Evolutionary conservation across 139 green algal species (phyloP), one percentile per base, ranked within the genome.

Genomic region (Micractinium sp.): DNA sequence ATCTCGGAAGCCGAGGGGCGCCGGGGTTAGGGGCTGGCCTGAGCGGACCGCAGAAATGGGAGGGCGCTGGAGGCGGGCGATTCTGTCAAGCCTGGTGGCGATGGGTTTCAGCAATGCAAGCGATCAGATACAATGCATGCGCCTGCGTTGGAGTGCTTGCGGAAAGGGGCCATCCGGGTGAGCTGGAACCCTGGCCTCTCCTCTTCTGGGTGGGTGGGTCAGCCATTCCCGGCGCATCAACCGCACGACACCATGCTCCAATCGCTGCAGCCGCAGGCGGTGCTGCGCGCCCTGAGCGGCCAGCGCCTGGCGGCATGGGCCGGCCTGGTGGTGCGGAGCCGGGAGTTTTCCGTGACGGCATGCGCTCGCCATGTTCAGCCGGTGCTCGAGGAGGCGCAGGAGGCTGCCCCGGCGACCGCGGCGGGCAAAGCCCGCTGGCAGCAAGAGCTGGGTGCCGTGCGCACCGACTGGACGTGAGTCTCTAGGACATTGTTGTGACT

Each of bases 381-480:
- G 4, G 56, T 36, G 29, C 82, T 35, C 31, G 67, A 69, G 9
- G 85, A 90, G 33, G 61, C 39, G 25, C 18, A 35, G 56, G 71
- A 60, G 7, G 78, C 90, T 22, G 53, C 80, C 56, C 66, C 86
- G n/a, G 86, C 78, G 5, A 81, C 82, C 16, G 83, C 86, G 3
- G 38, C 63, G 12, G 78, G 56, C 38, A 33, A 83, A 53, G 90
- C 92, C n/a, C 86, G 94, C 31, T 97, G 95, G 95, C 56, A 79
- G 35, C 71, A 63, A 5, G 93, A 96, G 83, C 92, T 98, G 38
- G 96, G 96, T 25, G 92, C 76, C 31, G 90, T 98, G 15, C 93
- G 96, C 53, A 97, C 90, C 0, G 94, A 98, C 91, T 98, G 96
- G 96, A 98, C 95, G 96, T 98, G 85, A 93, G 95, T 85, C 0